Percentiles rank a stretch among this genome's conserved stretches.
These are phyloP conservation scores for Lycium ferocissimum DNA, from an alignment of 257 asterid genomes.

Conservation along the genomic window DNA sequence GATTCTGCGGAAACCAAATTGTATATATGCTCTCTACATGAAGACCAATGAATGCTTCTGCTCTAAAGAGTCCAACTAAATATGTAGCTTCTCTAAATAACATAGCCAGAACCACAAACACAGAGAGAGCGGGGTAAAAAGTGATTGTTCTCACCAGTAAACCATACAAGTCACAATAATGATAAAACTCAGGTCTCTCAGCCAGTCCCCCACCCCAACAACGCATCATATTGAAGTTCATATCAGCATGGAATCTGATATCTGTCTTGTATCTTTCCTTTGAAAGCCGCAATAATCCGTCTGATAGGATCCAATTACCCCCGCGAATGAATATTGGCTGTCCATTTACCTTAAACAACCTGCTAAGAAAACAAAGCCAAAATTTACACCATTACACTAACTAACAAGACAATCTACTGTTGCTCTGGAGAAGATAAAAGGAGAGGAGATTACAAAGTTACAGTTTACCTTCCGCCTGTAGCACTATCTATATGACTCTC, in stretches of 20 bases:
- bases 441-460: constrained; percentile 11
- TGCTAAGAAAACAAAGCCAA: constrained; percentile 41
- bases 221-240: constrained; percentile 98
- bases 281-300: constrained; percentile 88
- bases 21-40: neutral
- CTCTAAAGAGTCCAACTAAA: neutral
- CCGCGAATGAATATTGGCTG: constrained; percentile 93
- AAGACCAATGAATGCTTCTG: neutral
- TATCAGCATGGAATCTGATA: constrained; percentile 94
- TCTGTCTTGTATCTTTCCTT: constrained; percentile 82
- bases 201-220: constrained; percentile 99
- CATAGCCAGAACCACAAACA: neutral
- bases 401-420: neutral
- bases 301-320: constrained; percentile 97
- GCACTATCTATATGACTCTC: constrained; percentile 70
- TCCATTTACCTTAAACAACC: constrained; percentile 93
- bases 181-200: constrained; percentile 97
- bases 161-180: constrained; percentile 90
- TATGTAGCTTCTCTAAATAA: constrained; percentile 10
- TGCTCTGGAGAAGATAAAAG: neutral
- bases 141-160: constrained; percentile 60
- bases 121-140: neutral
- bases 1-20: neutral
- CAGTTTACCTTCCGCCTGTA: constrained; percentile 92
- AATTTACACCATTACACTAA: constrained; percentile 1